Percentiles rank a stretch among this genome's conserved stretches.
Conservation (phyloP, 2,329 filamentous ascomycete species). For the Neofusicoccum laricinum region DNA sequence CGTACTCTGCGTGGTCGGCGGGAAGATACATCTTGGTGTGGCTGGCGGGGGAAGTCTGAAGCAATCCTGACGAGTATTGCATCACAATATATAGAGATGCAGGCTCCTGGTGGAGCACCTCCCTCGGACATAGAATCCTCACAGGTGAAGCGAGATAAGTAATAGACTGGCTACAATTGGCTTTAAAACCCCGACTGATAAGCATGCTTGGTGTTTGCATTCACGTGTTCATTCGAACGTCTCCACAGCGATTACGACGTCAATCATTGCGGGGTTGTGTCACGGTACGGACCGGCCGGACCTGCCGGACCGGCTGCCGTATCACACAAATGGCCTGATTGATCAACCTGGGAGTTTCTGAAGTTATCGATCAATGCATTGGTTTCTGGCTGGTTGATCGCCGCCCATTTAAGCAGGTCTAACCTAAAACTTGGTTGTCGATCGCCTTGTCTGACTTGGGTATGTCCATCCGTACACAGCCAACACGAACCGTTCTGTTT, state of each 20-base stretch:
- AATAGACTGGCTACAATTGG: background rate
- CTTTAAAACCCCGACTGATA: background rate
- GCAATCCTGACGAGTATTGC: background rate
- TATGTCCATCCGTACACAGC: background rate
- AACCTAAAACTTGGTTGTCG: background rate
- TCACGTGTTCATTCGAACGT: background rate
- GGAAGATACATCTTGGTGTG: slow-evolving; percentile 55
- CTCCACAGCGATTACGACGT: background rate
- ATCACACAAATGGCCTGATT: background rate
- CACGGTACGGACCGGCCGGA: background rate
- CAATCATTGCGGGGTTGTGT: background rate
- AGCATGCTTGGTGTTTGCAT: background rate
- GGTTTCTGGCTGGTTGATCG: background rate
- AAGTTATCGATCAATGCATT: background rate
- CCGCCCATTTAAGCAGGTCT: background rate
- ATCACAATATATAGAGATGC: background rate
- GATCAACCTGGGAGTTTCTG: background rate
- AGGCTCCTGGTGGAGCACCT: background rate
- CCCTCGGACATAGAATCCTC: background rate
- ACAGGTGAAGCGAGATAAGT: background rate
- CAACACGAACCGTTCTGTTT: background rate
- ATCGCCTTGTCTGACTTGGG: background rate
- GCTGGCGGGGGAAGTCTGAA: background rate
- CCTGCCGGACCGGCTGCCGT: background rate
- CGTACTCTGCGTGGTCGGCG: slow-evolving; percentile 51